A percentile compares a stretch with the other conserved stretches of the same genome.
Evolutionary conservation across 106 monocot species (phyloP).

Genomic region (Dioscorea zingiberensis): DNA sequence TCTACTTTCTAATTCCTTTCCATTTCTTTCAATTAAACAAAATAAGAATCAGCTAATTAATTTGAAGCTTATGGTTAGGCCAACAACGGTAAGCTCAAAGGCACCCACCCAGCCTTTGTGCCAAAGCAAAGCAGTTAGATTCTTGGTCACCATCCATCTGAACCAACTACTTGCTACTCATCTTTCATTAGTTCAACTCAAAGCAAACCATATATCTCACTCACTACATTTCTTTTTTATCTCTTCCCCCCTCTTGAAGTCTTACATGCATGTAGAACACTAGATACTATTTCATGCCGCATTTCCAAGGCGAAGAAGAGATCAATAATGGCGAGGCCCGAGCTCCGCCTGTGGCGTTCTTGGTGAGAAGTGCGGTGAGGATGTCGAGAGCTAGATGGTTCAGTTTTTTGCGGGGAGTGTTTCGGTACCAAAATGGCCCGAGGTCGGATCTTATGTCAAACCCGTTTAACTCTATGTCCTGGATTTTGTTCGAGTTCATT

Average conservation of each 20-base stretch:
- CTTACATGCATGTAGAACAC: not conserved
- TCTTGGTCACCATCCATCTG: conserved; percentile 77
- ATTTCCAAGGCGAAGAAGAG: not conserved
- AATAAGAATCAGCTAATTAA: not conserved
- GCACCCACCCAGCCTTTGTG: conserved; percentile 40
- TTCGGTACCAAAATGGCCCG: conserved; percentile 72
- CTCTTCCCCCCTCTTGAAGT: not conserved
- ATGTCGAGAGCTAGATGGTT: conserved; percentile 78
- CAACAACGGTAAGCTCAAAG: conserved; percentile 38
- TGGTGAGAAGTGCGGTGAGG: conserved; percentile 42
- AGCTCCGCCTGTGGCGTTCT: conserved; percentile 12
- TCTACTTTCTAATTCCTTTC: too few species aligned
- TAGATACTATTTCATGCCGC: not conserved
- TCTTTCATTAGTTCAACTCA: conserved; percentile 6
- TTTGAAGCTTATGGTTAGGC: conserved; percentile 28
- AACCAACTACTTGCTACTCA: conserved; percentile 21
- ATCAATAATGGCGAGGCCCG: not conserved
- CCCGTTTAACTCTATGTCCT: conserved; percentile 67
- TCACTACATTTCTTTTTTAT: not conserved
- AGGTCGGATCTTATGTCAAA: conserved; percentile 55
- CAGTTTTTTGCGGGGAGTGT: conserved; percentile 63
- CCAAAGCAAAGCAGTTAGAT: conserved; percentile 81
- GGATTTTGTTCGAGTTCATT: conserved; percentile 52
- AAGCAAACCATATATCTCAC: conserved; percentile 4
- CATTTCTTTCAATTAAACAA: too few species aligned